phyloP scores from a whole-genome alignment of 176 grass and related monocot genomes.

The Tillandsia fasciculata region DNA sequence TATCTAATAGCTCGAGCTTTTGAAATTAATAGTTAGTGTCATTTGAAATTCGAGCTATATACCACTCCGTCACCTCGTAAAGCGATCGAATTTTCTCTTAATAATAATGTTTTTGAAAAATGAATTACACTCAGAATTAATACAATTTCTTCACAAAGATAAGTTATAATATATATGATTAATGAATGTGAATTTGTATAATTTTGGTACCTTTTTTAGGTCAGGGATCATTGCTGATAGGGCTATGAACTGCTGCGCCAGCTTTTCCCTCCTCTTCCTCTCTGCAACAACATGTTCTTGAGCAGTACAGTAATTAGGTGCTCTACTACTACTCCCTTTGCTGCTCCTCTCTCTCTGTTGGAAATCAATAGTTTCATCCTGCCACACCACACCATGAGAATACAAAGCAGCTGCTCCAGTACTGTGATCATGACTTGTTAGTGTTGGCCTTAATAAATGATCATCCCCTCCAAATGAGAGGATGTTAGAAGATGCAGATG shows the following conservation, averaged over 20 bases:
- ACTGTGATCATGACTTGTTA: neutral
- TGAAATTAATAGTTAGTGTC: no score
- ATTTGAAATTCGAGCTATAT: no score
- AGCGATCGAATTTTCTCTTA: no score
- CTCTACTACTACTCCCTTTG: slow-evolving; percentile 20
- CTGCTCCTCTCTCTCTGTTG: slow-evolving; percentile 28
- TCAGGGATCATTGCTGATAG: slow-evolving; percentile 49
- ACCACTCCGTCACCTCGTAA: no score
- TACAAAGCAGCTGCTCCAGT: neutral
- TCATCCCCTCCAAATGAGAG: slow-evolving; percentile 29
- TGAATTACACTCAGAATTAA: no score
- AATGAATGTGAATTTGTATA: no score
- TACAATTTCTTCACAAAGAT: no score
- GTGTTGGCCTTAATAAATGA: neutral
- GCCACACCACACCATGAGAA: slow-evolving; percentile 12
- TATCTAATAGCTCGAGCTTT: no score
- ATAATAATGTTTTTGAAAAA: no score
- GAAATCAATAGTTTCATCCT: slow-evolving; percentile 13
- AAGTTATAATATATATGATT: no score
- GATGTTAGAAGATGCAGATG: slow-evolving; percentile 6
- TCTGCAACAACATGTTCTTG: slow-evolving; percentile 63
- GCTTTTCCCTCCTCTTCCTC: slow-evolving; percentile 52
- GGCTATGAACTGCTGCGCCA: slow-evolving; percentile 55
- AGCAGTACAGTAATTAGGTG: slow-evolving; percentile 18
- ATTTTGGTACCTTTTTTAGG: slow-evolving; percentile 49